These are phyloP conservation scores for Hypoxylon cercidicola DNA, from an alignment of 495 filamentous ascomycete species.

Conservation along the genomic window DNA sequence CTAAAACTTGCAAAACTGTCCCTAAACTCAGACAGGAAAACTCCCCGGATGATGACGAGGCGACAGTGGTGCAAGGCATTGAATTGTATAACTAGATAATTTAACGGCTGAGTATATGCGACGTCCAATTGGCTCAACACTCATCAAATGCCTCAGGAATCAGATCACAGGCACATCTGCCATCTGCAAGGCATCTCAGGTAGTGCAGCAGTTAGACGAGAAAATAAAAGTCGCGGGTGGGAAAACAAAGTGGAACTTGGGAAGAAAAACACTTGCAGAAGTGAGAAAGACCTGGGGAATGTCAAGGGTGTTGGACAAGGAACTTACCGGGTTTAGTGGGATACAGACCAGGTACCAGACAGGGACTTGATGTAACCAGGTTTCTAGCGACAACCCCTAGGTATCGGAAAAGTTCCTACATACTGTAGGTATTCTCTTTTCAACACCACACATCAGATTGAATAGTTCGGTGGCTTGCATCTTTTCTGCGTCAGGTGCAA, in stretches of 20 bases:
- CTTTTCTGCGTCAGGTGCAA: not conserved
- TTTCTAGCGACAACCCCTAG: slow-evolving; percentile 1
- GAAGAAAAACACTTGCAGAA: too few species aligned
- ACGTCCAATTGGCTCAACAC: slow-evolving; percentile 21
- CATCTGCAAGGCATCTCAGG: not conserved
- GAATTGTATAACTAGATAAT: slow-evolving; percentile 20
- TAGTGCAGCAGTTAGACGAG: slow-evolving; percentile 6
- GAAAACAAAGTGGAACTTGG: not conserved
- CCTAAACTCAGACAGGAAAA: slow-evolving; percentile 38
- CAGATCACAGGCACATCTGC: slow-evolving; percentile 20
- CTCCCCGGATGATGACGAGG: slow-evolving; percentile 32
- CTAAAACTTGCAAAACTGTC: slow-evolving; percentile 27
- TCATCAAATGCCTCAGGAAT: slow-evolving; percentile 13
- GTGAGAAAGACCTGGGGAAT: slow-evolving; percentile 40
- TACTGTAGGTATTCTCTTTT: not conserved
- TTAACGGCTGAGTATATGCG: slow-evolving; percentile 13
- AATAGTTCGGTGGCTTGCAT: slow-evolving; percentile 10
- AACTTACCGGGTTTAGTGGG: slow-evolving; percentile 15
- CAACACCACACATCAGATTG: not conserved
- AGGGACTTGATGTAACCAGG: not conserved
- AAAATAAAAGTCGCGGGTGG: not conserved
- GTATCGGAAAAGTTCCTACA: slow-evolving; percentile 16
- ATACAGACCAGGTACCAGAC: slow-evolving; percentile 28
- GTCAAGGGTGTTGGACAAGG: slow-evolving; percentile 36
- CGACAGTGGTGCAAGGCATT: slow-evolving; percentile 25